phyloP scores from a whole-genome alignment of 2,329 filamentous ascomycete species.

The Phialocephala sp. region DNA sequence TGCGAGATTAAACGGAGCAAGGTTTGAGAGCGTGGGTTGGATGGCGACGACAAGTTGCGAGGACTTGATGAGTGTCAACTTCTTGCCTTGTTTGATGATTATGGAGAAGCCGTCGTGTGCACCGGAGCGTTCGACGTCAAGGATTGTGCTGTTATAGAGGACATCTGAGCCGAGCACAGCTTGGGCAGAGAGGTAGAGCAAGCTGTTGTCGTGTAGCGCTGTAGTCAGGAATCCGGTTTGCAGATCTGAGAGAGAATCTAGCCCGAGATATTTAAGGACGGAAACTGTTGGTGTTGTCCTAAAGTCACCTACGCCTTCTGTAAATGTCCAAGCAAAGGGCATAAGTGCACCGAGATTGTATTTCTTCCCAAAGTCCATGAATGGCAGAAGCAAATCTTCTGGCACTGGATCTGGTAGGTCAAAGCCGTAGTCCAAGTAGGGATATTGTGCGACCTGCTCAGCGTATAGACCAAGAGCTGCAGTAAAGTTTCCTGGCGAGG shows the following conservation, averaged over 20 bases:
- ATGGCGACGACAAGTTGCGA: constrained; percentile 15
- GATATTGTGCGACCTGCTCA: constrained; percentile 1
- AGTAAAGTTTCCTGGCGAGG: not conserved
- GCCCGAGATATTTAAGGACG: constrained; percentile 9
- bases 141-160: constrained; percentile 11
- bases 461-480: constrained; percentile 10
- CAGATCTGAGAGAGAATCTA: not conserved
- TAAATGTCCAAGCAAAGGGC: constrained; percentile 6
- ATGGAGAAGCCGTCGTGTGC: not conserved
- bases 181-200: constrained; percentile 9
- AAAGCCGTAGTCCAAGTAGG: constrained; percentile 15
- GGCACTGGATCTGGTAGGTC: constrained; percentile 11
- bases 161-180: constrained; percentile 12
- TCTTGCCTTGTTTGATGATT: not conserved
- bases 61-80: constrained; percentile 10
- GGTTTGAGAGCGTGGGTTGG: constrained; percentile 15
- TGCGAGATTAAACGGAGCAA: not conserved
- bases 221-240: constrained; percentile 12
- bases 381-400: constrained; percentile 11
- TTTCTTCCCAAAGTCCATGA: constrained; percentile 13
- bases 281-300: constrained; percentile 2
- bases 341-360: constrained; percentile 7
- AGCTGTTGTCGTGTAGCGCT: constrained; percentile 12
- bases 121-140: constrained; percentile 8
- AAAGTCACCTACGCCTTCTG: constrained; percentile 14